Base-by-base conservation (phyloP, 192 early-diverging fungal species). In the Umbelopsis sp. region DNA sequence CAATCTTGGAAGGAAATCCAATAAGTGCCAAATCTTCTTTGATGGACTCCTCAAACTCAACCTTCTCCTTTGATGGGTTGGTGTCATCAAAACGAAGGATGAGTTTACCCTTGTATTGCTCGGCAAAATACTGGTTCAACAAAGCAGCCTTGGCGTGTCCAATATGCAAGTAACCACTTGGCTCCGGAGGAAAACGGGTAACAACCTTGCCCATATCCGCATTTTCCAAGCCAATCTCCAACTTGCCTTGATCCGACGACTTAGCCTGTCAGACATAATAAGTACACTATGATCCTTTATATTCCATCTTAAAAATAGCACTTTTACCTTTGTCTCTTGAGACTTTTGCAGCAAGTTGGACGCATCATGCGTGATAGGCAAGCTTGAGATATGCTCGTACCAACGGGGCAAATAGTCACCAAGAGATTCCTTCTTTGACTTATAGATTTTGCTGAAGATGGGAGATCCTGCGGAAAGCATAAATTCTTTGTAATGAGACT, bases 111-210 rank as follows among this genome's bases (percentile, higher is more conserved):
- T 93, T 86, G 84, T 98, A 95, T 22, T 81, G 73, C 15, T 88
- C 78, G 3, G 98, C 98, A 90, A 99, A 93, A 86, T 96, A 92
- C 76, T 99, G 93, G 86, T 98, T 99, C 64, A 99, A 78, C 52
- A 99, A 82, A 13, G 95, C 98, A 41, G 98, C 98, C 87, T 99
- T 99, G 64, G 96, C 95, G 78, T 99, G 98, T 66, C 98, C 98
- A 87, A 99, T 97, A 83, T 99, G 98, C 69, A 99, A 84, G 82
- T 97, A 99, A 79, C 97, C 98, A 78, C 86, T 90, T 69, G 98
- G 97, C 86, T 99, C 98, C 3, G 98, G 98, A 64, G 98, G 97
- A 88, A 99, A 99, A 64, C 98, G 89, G 30, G 96, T 98, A 23
- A 96, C 95, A 20, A 99, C 96, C 74, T 91, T 84, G 64, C 98